Evolutionary conservation across 1,284 basidiomycete species (phyloP).

Genomic region (Trichosporon ovoides): DNA sequence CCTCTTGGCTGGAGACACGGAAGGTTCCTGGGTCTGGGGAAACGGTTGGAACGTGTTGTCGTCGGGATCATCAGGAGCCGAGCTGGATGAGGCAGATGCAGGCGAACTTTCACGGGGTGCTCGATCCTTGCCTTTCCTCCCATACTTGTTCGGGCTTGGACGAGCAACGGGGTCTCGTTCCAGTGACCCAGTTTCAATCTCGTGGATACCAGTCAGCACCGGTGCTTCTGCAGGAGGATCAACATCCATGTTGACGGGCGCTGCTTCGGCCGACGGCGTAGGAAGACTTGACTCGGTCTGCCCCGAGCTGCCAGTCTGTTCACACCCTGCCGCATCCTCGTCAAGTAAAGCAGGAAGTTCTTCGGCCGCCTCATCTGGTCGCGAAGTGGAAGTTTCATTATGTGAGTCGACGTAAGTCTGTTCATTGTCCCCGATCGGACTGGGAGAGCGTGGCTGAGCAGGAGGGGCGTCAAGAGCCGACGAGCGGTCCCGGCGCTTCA

Average conservation of each 20-base stretch:
- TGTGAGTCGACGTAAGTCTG: not conserved
- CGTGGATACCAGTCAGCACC: not conserved
- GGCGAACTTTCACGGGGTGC: not conserved
- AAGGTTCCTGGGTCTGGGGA: not conserved
- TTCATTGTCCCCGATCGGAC: not conserved
- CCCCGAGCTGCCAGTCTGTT: not conserved
- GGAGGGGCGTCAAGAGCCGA: not conserved
- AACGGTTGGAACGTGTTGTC: conserved; percentile 20
- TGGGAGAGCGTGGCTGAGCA: not conserved
- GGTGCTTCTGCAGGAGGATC: not conserved
- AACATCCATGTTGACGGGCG: not conserved
- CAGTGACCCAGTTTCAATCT: not conserved
- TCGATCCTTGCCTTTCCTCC: not conserved
- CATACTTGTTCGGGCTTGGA: not conserved
- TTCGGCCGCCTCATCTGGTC: not conserved
- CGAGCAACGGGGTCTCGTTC: not conserved
- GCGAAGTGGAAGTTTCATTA: not conserved
- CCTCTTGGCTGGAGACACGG: not conserved
- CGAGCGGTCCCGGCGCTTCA: not conserved
- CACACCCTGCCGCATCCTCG: too few relatives aligned
- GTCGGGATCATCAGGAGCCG: conserved; percentile 19
- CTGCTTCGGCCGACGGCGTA: not conserved
- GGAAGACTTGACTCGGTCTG: not conserved
- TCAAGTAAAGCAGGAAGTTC: not conserved
- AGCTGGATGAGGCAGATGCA: conserved; percentile 5